Percentiles rank a stretch among this genome's conserved stretches.
Conservation (phyloP, 116 monocot species). For the Iris pallida region DNA sequence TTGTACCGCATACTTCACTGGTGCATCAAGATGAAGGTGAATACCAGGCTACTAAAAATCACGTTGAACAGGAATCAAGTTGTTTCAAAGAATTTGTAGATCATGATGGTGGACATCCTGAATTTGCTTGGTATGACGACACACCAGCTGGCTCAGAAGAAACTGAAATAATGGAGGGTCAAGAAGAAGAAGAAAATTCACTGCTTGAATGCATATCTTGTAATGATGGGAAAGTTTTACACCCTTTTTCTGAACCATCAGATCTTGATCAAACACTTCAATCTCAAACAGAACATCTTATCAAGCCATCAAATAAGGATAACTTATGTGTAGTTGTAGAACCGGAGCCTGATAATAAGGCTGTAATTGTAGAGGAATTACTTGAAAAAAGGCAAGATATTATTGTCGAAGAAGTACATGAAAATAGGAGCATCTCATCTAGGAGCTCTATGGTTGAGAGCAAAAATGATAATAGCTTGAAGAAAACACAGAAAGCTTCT, state of each 20-base stretch:
- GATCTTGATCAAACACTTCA: slow-evolving; percentile 1
- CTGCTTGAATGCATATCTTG: not conserved
- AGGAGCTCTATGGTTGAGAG: not conserved
- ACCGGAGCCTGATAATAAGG: slow-evolving; percentile 14
- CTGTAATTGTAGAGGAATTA: slow-evolving; percentile 3
- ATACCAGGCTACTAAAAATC: slow-evolving; percentile 14
- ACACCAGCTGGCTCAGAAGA: slow-evolving; percentile 5
- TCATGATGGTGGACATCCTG: slow-evolving; percentile 2
- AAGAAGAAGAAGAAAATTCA: slow-evolving; percentile 23
- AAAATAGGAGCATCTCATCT: not conserved
- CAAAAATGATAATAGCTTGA: not conserved
- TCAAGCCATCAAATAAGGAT: not conserved
- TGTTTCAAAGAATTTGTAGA: slow-evolving; percentile 16
- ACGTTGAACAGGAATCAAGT: slow-evolving; percentile 8
- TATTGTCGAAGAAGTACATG: slow-evolving; percentile 1
- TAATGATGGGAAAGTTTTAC: slow-evolving; percentile 4
- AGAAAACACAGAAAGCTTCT: slow-evolving; percentile 11
- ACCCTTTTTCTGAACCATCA: not conserved
- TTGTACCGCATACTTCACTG: slow-evolving; percentile 27
- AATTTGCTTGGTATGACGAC: slow-evolving; percentile 6
- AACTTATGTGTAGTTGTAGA: slow-evolving; percentile 1
- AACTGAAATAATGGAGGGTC: slow-evolving; percentile 9
- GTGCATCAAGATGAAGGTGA: slow-evolving; percentile 19
- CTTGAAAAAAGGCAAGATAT: slow-evolving; percentile 9
- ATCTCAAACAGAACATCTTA: no score